A percentile compares a stretch with the other conserved stretches of the same genome.
These are phyloP conservation scores for Parastagonospora nodorum DNA, from an alignment of 2,329 filamentous ascomycete genomes.

Conservation along the genomic window DNA sequence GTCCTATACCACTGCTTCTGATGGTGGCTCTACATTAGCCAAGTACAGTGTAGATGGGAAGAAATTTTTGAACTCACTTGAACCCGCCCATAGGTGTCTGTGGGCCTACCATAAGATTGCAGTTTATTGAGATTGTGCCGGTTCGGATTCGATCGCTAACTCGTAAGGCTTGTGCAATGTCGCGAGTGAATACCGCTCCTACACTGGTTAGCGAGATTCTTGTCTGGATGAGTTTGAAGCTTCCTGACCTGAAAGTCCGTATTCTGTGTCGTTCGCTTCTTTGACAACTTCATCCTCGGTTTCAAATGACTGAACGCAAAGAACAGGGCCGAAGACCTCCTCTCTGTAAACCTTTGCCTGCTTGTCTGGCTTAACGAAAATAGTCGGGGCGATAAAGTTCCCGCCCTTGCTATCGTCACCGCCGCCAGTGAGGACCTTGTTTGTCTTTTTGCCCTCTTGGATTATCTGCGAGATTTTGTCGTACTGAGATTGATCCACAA, in stretches of 20 bases:
- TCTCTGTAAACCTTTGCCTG: neutral
- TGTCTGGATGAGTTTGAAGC: too few relatives aligned
- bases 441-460: neutral
- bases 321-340: slow-evolving; percentile 42
- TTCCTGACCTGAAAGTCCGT: slow-evolving; percentile 28
- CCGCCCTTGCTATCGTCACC: neutral
- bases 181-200: neutral
- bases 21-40: too few relatives aligned
- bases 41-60: too few relatives aligned
- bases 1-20: slow-evolving; percentile 51
- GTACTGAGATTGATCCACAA: slow-evolving; percentile 53
- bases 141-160: neutral
- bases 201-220: too few relatives aligned
- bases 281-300: slow-evolving; percentile 41
- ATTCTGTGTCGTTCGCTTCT: slow-evolving; percentile 38
- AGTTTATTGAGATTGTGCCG: neutral
- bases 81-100: slow-evolving; percentile 10
- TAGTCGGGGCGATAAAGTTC: slow-evolving; percentile 2
- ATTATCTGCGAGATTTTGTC: neutral
- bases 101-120: slow-evolving; percentile 18
- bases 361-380: neutral
- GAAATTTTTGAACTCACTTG: too few relatives aligned
- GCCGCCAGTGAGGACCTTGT: neutral
- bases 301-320: slow-evolving; percentile 35
- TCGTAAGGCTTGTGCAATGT: neutral